Evolutionary conservation across 768 basidiomycete genomes (phyloP).

Genomic region (Lactifluus subvellereus): DNA sequence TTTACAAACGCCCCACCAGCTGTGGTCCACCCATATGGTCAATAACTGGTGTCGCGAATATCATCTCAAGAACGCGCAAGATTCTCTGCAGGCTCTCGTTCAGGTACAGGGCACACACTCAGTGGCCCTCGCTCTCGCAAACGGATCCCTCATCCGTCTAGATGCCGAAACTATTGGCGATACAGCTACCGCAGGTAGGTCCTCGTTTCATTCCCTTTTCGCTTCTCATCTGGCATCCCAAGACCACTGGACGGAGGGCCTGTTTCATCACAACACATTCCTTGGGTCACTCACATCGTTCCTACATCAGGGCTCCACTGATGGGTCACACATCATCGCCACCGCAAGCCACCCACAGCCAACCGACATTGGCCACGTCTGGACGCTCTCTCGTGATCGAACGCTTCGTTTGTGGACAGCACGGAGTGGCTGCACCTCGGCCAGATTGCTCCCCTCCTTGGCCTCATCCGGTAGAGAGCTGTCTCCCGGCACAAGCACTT

Average conservation of each 20-base stretch:
- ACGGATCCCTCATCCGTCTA: constrained; percentile 62
- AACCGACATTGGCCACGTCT: constrained; percentile 66
- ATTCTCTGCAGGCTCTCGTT: constrained; percentile 35
- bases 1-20: constrained; percentile 31
- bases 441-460: constrained; percentile 44
- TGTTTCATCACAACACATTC: constrained; percentile 61
- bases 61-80: constrained; percentile 47
- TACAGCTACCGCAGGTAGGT: constrained; percentile 54
- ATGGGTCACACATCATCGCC: constrained; percentile 59
- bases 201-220: background rate
- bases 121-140: constrained; percentile 54
- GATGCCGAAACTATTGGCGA: constrained; percentile 56
- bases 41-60: constrained; percentile 63
- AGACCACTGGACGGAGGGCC: constrained; percentile 70
- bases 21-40: constrained; percentile 28
- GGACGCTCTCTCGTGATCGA: constrained; percentile 84
- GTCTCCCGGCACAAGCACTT: constrained; percentile 31
- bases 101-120: constrained; percentile 63
- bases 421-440: constrained; percentile 64
- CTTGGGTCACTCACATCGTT: constrained; percentile 62
- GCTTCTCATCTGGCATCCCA: constrained; percentile 7
- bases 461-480: constrained; percentile 31
- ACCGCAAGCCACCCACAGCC: constrained; percentile 70
- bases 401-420: constrained; percentile 82
- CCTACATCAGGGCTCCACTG: constrained; percentile 41